Conservation (phyloP, 2,329 filamentous ascomycete species). For the Penicillium brevicompactum region DNA sequence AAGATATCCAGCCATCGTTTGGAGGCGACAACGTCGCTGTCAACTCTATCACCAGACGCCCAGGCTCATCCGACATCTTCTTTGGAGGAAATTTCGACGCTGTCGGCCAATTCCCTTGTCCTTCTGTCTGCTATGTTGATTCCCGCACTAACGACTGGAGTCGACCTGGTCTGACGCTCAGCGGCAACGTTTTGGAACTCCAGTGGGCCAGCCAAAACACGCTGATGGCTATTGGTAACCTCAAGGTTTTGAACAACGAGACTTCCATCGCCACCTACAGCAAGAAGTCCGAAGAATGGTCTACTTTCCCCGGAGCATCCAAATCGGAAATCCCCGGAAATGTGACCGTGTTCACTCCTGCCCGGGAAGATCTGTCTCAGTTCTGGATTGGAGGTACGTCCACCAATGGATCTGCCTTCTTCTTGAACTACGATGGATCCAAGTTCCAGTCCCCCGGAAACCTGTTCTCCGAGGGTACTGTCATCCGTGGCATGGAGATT, state of each 20-base stretch:
- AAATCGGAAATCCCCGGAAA: constrained; percentile 68
- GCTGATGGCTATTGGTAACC: constrained; percentile 75
- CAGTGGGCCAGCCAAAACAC: constrained; percentile 73
- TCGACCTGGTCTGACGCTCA: constrained; percentile 71
- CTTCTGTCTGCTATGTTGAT: constrained; percentile 78
- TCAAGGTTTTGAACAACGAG: constrained; percentile 67
- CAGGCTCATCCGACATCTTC: constrained; percentile 72
- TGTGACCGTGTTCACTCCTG: constrained; percentile 73
- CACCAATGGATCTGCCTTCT: constrained; percentile 68
- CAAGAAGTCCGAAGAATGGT: constrained; percentile 66
- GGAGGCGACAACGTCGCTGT: constrained; percentile 71
- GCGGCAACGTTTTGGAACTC: constrained; percentile 70
- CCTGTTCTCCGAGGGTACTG: constrained; percentile 65
- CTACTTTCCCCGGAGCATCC: constrained; percentile 57
- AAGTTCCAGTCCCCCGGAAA: constrained; percentile 69
- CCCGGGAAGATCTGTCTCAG: constrained; percentile 69
- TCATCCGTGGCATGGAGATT: constrained; percentile 79
- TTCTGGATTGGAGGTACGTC: constrained; percentile 81
- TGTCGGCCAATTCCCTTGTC: constrained; percentile 81
- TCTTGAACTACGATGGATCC: constrained; percentile 79
- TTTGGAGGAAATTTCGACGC: constrained; percentile 83
- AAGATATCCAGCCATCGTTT: constrained; percentile 71
- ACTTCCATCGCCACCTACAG: constrained; percentile 75
- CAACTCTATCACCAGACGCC: constrained; percentile 72
- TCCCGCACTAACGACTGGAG: constrained; percentile 74